Evolutionary conservation across 306 rosid species (phyloP).

Genomic region (Trichosanthes cucumerina): DNA sequence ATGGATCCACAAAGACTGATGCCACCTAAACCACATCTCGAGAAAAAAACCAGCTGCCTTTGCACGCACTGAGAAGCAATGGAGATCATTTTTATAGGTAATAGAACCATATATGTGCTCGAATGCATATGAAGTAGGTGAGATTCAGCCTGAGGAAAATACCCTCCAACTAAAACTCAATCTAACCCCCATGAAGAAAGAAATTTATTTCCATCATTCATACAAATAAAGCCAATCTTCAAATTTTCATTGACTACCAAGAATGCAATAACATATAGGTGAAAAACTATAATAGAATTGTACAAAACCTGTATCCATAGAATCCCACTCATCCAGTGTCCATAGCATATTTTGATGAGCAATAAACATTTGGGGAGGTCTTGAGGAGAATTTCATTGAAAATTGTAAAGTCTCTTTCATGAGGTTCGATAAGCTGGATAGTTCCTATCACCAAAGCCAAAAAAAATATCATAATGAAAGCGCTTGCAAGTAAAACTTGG

Average conservation of each 20-base stretch:
- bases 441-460: slow-evolving; percentile 29
- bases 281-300: neutral
- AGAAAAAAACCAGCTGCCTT: slow-evolving; percentile 50
- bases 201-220: neutral
- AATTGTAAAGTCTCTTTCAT: slow-evolving; percentile 43
- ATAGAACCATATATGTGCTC: neutral
- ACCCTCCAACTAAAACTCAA: neutral
- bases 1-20: slow-evolving; percentile 70
- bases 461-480: neutral
- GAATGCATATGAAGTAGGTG: neutral
- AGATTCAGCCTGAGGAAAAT: neutral
- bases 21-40: slow-evolving; percentile 96
- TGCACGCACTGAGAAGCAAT: slow-evolving; percentile 30
- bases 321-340: slow-evolving; percentile 43
- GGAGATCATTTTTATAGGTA: neutral
- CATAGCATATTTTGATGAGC: slow-evolving; percentile 76
- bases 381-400: slow-evolving; percentile 62
- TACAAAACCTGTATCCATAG: slow-evolving; percentile 51
- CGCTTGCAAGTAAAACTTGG: neutral
- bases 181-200: neutral
- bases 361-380: slow-evolving; percentile 77
- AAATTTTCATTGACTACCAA: neutral
- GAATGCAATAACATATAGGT: neutral
- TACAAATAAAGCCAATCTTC: neutral
- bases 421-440: slow-evolving; percentile 23